Evolutionary conservation across 345 rosid species (phyloP).

Genomic region (Lumnitzera racemosa): DNA sequence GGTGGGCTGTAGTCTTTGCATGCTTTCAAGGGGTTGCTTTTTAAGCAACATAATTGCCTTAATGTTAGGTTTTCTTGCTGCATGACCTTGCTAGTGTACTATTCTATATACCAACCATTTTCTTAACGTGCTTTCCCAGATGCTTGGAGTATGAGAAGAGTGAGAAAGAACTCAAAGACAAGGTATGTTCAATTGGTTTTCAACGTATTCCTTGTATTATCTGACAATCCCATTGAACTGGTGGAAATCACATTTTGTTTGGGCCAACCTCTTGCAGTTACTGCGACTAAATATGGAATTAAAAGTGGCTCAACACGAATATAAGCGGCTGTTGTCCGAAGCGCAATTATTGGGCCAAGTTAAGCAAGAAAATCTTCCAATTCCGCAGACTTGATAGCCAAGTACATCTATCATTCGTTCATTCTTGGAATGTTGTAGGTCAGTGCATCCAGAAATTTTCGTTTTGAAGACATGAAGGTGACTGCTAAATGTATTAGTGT

Average conservation of each 20-base stretch:
- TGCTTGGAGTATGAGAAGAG: conserved; percentile 57
- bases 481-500: no score
- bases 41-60: no score
- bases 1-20: no score
- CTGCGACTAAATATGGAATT: conserved; percentile 41
- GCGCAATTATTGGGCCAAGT: conserved; percentile 25
- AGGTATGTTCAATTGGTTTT: conserved; percentile 32
- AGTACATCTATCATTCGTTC: background rate
- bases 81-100: background rate
- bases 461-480: no score
- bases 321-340: conserved; percentile 33
- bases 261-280: conserved; percentile 28
- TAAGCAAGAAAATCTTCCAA: conserved; percentile 31
- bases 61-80: no score
- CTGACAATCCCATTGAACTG: background rate
- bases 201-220: background rate
- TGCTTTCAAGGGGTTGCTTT: no score
- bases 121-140: conserved; percentile 22
- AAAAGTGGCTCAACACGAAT: conserved; percentile 27
- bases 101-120: background rate
- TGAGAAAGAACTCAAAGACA: conserved; percentile 40
- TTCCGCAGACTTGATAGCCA: conserved; percentile 13
- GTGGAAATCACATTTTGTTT: background rate
- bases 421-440: background rate
- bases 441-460: background rate